Conservation (phyloP, 352 stramenopile species). For the Elongisporangium anandrum region DNA sequence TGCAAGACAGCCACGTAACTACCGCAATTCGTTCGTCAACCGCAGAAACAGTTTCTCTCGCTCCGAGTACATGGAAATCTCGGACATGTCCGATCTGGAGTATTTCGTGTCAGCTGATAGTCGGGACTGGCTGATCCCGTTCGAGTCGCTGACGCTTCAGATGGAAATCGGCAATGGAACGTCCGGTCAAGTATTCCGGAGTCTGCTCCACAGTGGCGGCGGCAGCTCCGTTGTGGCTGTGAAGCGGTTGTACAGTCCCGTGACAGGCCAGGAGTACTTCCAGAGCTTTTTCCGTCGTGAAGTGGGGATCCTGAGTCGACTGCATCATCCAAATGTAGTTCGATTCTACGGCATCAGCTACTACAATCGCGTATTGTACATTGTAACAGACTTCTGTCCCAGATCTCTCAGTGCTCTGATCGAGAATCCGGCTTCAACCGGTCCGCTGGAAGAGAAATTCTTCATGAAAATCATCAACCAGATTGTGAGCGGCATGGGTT, state of each 20-base stretch:
- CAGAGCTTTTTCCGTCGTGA: conserved; percentile 88
- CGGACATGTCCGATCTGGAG: conserved; percentile 81
- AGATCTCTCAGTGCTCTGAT: conserved; percentile 79
- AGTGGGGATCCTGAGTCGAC: conserved; percentile 79
- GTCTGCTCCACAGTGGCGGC: conserved; percentile 76
- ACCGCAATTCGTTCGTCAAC: conserved; percentile 39
- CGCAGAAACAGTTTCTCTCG: conserved; percentile 64
- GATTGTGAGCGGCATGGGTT: conserved; percentile 89
- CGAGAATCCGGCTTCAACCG: conserved; percentile 67
- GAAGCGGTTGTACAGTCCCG: conserved; percentile 83
- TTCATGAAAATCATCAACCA: conserved; percentile 87
- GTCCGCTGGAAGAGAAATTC: conserved; percentile 57
- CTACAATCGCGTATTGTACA: conserved; percentile 88
- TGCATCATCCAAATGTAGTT: conserved; percentile 88
- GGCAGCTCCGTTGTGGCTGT: conserved; percentile 84
- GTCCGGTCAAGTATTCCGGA: conserved; percentile 87
- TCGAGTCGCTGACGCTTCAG: conserved; percentile 84
- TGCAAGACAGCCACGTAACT: conserved; percentile 61
- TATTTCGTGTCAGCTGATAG: conserved; percentile 87
- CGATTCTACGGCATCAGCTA: conserved; percentile 90
- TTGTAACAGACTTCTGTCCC: conserved; percentile 88
- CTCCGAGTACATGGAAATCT: conserved; percentile 85
- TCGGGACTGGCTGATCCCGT: conserved; percentile 88
- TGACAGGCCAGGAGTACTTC: conserved; percentile 88
- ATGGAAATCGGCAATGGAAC: conserved; percentile 84